Evolutionary conservation across 495 filamentous ascomycete genomes (phyloP).

Genomic region (Penicillium odoratum): DNA sequence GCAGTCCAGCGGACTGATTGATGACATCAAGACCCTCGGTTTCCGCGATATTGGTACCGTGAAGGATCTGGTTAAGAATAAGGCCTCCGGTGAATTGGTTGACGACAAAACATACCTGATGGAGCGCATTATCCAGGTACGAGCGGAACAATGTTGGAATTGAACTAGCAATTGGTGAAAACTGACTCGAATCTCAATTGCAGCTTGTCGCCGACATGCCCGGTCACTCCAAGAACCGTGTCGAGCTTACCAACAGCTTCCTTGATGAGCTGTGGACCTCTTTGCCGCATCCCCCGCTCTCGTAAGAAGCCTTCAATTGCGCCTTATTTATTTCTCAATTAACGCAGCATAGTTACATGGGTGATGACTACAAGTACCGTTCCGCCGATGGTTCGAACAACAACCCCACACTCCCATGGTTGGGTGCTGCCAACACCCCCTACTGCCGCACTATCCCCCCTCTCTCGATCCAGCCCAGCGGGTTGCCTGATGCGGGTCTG

Average conservation of each 20-base stretch:
- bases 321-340: conserved; percentile 3
- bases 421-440: conserved; percentile 56
- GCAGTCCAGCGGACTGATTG: conserved; percentile 55
- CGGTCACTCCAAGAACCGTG: conserved; percentile 58
- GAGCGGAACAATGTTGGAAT: not conserved
- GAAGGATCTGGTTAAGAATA: conserved; percentile 51
- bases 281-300: conserved; percentile 52
- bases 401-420: conserved; percentile 55
- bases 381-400: conserved; percentile 72
- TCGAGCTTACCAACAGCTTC: conserved; percentile 68
- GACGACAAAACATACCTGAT: conserved; percentile 82
- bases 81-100: conserved; percentile 54
- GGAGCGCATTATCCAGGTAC: conserved; percentile 70
- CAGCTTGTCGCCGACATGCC: conserved; percentile 67
- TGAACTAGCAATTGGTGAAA: not conserved
- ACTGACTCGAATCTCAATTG: not conserved
- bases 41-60: conserved; percentile 59
- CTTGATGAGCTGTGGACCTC: conserved; percentile 70
- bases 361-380: conserved; percentile 66
- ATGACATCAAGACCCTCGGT: conserved; percentile 63
- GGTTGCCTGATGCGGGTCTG: conserved; percentile 53
- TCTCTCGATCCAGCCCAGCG: conserved; percentile 50
- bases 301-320: conserved; percentile 30
- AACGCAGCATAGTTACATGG: conserved; percentile 51
- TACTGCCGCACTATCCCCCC: conserved; percentile 56